Base-by-base conservation (phyloP, 2,329 filamentous ascomycete species). In the Stenocarpella maydis region DNA sequence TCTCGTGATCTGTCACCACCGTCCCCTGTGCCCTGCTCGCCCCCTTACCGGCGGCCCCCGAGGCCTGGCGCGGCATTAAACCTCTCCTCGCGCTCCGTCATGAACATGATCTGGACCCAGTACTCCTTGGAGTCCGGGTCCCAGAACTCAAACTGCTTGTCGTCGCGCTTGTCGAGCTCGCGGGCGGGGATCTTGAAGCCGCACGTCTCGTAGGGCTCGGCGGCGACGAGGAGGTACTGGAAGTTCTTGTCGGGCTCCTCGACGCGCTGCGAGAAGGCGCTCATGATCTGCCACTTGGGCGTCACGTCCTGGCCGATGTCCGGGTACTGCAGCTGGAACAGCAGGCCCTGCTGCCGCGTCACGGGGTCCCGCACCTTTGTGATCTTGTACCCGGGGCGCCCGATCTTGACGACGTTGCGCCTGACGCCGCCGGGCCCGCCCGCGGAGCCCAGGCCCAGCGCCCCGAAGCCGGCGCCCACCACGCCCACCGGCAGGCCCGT, bases 161-260 rank as follows among this genome's bases (percentile, higher is more conserved):
- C 95, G 74, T 97, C 94, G 28, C 92, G 87, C 75, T 94, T 89
- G 82, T 99, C 96, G 70, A 99, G 90, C 84, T 98, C 96, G 70
- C 94, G 86, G 6, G 95, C 93, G 80, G 97, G 96, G 67, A 99
- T 85, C 86, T 99, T 99, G 81, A 99, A 98, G 5, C 89, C 93
- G 79, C 95, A 97, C 2, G 94, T 98, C 88, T 99, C 95, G 83
- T 99, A 99, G 14, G 96, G 96, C 84, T 99, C 96, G 14, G 95
- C 96, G 0, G 96, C 95, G 14, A 99, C 92, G 64, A 98, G 86
- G 74, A 99, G 85, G 79, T 98, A 99, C 86, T 99, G 96, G 78
- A 91, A 98, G 75, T 90, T 91, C 82, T 96, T 94, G 80, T 99
- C 95, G 14, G 94, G 93, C 71, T 98, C 94, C 81, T 99, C 96